These are phyloP conservation scores for Colletotrichum brevisporum DNA, from an alignment of 2,329 filamentous ascomycete genomes.

Conservation along the genomic window DNA sequence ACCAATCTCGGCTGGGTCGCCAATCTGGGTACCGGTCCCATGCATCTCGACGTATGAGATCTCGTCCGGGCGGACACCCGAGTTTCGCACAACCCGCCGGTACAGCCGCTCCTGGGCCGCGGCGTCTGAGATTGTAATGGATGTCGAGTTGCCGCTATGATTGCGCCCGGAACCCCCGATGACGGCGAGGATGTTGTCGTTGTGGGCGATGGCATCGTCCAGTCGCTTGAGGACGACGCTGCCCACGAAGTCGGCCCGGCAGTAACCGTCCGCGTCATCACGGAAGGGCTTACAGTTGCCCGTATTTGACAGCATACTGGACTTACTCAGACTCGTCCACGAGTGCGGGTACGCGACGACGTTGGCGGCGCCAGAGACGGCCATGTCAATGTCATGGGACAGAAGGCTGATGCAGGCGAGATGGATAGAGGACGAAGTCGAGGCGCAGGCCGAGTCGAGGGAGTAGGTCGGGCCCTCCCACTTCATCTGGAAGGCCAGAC, in stretches of 20 bases:
- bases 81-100: constrained; percentile 68
- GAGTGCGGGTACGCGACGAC: constrained; percentile 46
- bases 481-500: neutral
- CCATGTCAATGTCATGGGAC: constrained; percentile 49
- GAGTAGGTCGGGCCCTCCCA: constrained; percentile 51
- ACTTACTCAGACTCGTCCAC: constrained; percentile 37
- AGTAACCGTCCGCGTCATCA: constrained; percentile 61
- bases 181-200: constrained; percentile 59
- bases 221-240: constrained; percentile 63
- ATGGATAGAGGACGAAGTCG: constrained; percentile 52
- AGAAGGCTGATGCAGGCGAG: constrained; percentile 49
- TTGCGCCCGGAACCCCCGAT: constrained; percentile 56
- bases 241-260: constrained; percentile 62
- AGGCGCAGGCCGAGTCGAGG: constrained; percentile 56
- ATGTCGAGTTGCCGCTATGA: constrained; percentile 56
- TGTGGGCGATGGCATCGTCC: constrained; percentile 59
- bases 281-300: constrained; percentile 53
- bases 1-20: constrained; percentile 45
- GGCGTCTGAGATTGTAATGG: constrained; percentile 45
- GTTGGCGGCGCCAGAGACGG: constrained; percentile 56
- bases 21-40: constrained; percentile 56
- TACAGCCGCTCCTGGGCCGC: constrained; percentile 47
- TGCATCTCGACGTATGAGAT: constrained; percentile 52
- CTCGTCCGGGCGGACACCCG: constrained; percentile 49
- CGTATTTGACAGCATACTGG: constrained; percentile 47